phyloP scores from a whole-genome alignment of 371 early-diverging fungal species.

The Haplosporangium sp. region DNA sequence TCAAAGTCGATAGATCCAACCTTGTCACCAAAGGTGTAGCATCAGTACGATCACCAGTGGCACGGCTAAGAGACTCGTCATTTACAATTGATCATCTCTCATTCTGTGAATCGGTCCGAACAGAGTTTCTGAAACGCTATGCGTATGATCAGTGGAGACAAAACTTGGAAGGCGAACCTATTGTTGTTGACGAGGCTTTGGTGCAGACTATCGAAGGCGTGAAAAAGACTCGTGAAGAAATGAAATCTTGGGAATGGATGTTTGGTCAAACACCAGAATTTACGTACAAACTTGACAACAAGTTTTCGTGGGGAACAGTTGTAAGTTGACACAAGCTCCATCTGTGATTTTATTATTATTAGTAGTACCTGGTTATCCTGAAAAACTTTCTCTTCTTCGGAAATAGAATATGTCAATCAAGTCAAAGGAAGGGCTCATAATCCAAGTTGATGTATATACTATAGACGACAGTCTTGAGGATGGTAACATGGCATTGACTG shows the following conservation, averaged over 20 bases:
- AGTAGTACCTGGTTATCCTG: constrained; percentile 33
- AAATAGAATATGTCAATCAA: constrained; percentile 26
- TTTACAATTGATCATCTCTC: constrained; percentile 83
- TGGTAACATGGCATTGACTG: constrained; percentile 33
- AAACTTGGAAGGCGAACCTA: constrained; percentile 56
- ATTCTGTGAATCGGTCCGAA: constrained; percentile 82
- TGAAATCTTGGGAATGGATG: constrained; percentile 90
- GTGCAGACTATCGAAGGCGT: constrained; percentile 55
- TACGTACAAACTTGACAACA: constrained; percentile 66
- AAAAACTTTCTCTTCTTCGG: background rate
- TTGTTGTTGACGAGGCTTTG: constrained; percentile 54
- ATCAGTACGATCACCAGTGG: constrained; percentile 90
- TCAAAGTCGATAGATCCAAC: constrained; percentile 37
- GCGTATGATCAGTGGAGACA: constrained; percentile 39
- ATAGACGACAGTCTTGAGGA: constrained; percentile 7
- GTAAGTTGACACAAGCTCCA: constrained; percentile 56
- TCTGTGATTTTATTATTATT: background rate
- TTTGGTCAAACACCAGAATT: constrained; percentile 95
- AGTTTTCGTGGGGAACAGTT: constrained; percentile 72
- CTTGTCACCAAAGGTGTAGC: constrained; percentile 89
- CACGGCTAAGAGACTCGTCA: constrained; percentile 83
- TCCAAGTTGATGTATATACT: constrained; percentile 20
- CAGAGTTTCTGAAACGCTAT: constrained; percentile 74
- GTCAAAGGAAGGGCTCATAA: constrained; percentile 40
- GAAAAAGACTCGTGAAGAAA: constrained; percentile 58